phyloP scores from a whole-genome alignment of 2,329 filamentous ascomycete species.

The Pyricularia grisea region DNA sequence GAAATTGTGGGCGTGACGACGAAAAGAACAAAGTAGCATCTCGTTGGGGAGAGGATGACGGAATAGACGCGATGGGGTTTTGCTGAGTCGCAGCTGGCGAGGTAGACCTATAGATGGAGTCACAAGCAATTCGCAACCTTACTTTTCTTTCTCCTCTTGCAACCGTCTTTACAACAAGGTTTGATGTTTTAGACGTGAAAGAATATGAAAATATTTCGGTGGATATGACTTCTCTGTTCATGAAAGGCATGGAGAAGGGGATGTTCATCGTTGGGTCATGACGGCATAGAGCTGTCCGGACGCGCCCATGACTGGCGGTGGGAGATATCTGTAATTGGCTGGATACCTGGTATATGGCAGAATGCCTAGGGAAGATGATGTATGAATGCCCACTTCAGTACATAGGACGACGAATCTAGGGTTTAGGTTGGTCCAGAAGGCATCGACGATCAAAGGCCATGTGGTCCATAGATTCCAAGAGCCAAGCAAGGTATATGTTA shows the following conservation, averaged over 20 bases:
- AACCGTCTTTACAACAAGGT: not conserved
- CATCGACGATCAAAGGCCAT: not conserved
- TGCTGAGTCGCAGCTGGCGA: not conserved
- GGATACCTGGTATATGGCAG: no score
- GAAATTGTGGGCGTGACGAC: not conserved
- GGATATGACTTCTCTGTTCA: no score
- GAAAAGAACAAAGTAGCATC: not conserved
- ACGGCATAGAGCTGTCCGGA: no score
- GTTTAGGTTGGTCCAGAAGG: no score
- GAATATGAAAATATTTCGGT: no score
- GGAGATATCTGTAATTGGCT: no score
- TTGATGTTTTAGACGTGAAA: not conserved
- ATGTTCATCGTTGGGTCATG: no score
- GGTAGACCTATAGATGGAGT: not conserved
- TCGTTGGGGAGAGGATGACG: not conserved
- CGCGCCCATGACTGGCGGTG: no score
- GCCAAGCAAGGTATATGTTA: not conserved
- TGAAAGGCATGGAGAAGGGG: no score
- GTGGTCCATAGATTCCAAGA: not conserved
- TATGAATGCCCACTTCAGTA: not conserved
- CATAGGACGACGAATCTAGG: not conserved
- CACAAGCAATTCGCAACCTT: not conserved
- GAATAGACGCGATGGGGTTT: not conserved
- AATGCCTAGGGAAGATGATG: not conserved
- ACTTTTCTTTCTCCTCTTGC: not conserved